Conservation (phyloP, 2,329 filamentous ascomycete species). For the Nothopassalora personata region DNA sequence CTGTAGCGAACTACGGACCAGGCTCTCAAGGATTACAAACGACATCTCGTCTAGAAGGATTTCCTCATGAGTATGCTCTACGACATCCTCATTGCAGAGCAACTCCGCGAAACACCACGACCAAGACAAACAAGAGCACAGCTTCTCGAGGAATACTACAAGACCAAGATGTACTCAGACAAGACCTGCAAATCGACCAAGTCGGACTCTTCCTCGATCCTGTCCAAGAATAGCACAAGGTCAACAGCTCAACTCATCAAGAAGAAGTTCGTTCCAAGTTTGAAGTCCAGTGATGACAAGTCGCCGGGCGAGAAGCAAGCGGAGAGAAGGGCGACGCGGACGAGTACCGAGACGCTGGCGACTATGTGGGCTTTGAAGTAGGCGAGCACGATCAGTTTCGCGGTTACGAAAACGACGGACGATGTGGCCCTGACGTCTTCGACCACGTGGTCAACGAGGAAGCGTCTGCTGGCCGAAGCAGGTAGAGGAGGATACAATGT, state of each 20-base stretch:
- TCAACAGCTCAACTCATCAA: slow-evolving; percentile 8
- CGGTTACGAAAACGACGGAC: not conserved
- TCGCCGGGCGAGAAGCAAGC: slow-evolving; percentile 12
- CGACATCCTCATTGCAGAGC: not conserved
- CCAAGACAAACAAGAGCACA: not conserved
- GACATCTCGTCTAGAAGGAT: not conserved
- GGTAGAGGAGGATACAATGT: not conserved
- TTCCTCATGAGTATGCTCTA: not conserved
- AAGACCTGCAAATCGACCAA: not conserved
- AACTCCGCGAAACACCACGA: not conserved
- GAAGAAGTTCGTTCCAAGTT: slow-evolving; percentile 9
- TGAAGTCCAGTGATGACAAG: not conserved
- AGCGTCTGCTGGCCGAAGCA: not conserved
- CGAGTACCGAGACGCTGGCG: slow-evolving; percentile 8
- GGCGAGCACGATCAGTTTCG: not conserved
- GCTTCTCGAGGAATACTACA: not conserved
- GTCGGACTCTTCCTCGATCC: not conserved
- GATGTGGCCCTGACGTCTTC: not conserved
- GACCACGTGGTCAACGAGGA: not conserved
- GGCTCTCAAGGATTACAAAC: not conserved
- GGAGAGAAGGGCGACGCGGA: slow-evolving; percentile 4
- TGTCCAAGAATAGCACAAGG: not conserved
- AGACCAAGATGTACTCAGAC: not conserved
- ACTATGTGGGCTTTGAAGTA: slow-evolving; percentile 7
- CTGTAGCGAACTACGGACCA: not conserved